Evolutionary conservation across 805 yeast genomes (phyloP), one percentile per base, ranked within the genome.

Genomic region (Zygosaccharomyces kombuchaensis): DNA sequence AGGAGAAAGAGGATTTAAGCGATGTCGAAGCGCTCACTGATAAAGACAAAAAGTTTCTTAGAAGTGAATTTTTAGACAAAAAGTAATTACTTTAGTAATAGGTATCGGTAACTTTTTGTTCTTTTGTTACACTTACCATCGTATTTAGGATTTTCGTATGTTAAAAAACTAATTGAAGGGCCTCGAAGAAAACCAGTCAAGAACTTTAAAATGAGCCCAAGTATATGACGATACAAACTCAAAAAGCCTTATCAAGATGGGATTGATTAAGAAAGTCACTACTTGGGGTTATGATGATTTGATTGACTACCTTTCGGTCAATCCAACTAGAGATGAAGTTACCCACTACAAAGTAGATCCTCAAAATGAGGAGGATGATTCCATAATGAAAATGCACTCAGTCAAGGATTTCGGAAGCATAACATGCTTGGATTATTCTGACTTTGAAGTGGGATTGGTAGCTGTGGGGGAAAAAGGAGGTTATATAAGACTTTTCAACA

Each of bases 381-480:
- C 76, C 9, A 69, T 84, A 14, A 57, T 68, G 16, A 81, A 77
- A 53, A 55, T 78, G n/a, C 66, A 65, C 39, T 76, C 77, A 8
- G 70, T 79, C 46, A 72, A 76, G 22, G 89, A 87, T 7, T 83
- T 87, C 59, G 84, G 80, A 29, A 76, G 75, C 48, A 77, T 87
- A 41, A 84, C 80, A 44, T 82, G 89, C 58, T 62, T 81, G 30
- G 79, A 84, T 21, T 83, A 82, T 60, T 82, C 88, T 4, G 63
- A 73, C 2, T 55, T 63, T 2, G 69, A 70, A 34, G 68, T 71
- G 4, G 93, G 93, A 1, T 59, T 82, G 40, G 75, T 80, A 1
- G 87, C 84, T 7, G 84, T 82, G 14, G 96, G 96, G 1, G 85
- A 84, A 42, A 72, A 80, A 48, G 82, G 79, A 57, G 96, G 96